These are phyloP conservation scores for Dittrichia graveolens DNA, from an alignment of 129 eudicot species.

Conservation along the genomic window DNA sequence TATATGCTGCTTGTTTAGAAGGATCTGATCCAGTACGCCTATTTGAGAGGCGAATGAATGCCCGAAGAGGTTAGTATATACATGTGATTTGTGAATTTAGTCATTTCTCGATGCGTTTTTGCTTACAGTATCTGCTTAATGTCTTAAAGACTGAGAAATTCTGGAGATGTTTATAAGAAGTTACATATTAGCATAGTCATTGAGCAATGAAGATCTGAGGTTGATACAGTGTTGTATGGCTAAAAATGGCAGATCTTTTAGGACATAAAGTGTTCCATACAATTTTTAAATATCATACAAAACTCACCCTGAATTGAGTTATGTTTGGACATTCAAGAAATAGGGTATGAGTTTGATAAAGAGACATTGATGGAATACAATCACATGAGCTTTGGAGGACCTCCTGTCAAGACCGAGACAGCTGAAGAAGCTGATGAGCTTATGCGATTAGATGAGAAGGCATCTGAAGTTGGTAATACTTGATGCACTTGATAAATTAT, in stretches of 20 bases:
- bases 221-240: not conserved
- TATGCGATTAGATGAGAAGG: constrained; percentile 49
- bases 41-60: constrained; percentile 81
- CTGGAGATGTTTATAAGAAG: not conserved
- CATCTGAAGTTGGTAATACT: constrained; percentile 68
- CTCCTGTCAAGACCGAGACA: constrained; percentile 64
- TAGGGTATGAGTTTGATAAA: constrained; percentile 71
- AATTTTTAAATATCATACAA: not conserved
- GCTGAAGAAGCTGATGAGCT: constrained; percentile 77
- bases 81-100: not conserved
- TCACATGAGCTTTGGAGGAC: constrained; percentile 95
- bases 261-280: too few relatives aligned
- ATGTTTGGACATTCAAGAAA: constrained; percentile 47
- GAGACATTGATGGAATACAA: constrained; percentile 62
- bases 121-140: not conserved
- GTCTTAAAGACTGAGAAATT: not conserved
- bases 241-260: not conserved
- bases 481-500: constrained; percentile 2
- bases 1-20: constrained; percentile 90
- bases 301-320: constrained; percentile 6
- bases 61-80: constrained; percentile 56
- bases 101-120: too few relatives aligned
- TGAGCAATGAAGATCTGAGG: constrained; percentile 7
- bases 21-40: constrained; percentile 89
- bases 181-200: not conserved